Conservation (phyloP, 306 rosid genomes). For the Bauhinia variegata region DNA sequence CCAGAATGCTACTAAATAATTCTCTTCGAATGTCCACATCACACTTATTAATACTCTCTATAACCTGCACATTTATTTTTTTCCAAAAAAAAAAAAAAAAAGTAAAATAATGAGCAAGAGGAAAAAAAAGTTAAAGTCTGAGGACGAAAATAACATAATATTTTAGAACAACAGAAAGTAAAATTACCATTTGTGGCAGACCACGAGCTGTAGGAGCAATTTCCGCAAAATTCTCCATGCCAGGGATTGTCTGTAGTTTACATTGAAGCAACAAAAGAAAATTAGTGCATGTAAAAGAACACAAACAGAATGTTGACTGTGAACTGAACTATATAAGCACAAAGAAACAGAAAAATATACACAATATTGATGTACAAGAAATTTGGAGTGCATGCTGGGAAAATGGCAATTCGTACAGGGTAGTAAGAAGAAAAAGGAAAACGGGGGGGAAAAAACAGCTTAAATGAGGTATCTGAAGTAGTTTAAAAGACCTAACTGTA, state of each 20-base stretch:
- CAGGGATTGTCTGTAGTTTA: conserved; percentile 81
- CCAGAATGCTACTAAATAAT: conserved; percentile 95
- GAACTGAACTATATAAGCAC: conserved; percentile 22
- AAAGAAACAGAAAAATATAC: conserved; percentile 4
- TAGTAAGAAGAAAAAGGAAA: no score
- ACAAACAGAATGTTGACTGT: not conserved
- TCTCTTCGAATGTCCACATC: conserved; percentile 98
- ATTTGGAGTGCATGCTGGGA: not conserved
- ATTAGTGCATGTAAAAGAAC: conserved; percentile 15
- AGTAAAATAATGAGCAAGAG: conserved; percentile 29
- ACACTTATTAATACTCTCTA: conserved; percentile 92
- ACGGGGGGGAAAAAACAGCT: no score
- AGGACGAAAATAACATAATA: not conserved
- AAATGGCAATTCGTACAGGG: not conserved
- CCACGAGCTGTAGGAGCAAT: conserved; percentile 75
- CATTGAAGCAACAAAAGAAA: conserved; percentile 24
- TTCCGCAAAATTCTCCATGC: conserved; percentile 82
- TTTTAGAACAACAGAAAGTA: conserved; percentile 5
- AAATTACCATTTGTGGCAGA: conserved; percentile 88
- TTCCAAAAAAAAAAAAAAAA: conserved; percentile 27
- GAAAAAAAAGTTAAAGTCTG: conserved; percentile 16
- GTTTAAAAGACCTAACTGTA: no score
- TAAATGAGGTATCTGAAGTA: no score
- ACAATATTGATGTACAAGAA: not conserved
- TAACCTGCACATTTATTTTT: conserved; percentile 69